Percentiles rank a stretch among this genome's conserved stretches.
Evolutionary conservation across 352 stramenopile genomes (phyloP).

Genomic region (Phytophthora constricta): DNA sequence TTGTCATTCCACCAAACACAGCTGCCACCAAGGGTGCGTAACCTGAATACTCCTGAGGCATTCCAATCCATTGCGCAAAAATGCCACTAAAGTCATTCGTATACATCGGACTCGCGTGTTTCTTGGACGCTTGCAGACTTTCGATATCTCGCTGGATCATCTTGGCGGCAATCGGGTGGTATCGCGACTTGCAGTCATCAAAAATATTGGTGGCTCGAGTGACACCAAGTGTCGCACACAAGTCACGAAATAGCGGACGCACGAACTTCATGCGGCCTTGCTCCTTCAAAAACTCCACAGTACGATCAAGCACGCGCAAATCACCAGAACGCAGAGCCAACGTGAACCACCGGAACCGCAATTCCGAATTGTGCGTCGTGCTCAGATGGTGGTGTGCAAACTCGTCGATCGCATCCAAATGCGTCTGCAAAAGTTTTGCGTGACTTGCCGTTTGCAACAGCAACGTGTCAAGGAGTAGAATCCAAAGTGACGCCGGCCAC

Average conservation of each 20-base stretch:
- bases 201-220: conserved; percentile 43
- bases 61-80: conserved; percentile 38
- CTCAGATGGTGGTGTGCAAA: conserved; percentile 55
- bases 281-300: conserved; percentile 60
- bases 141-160: conserved; percentile 69
- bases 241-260: conserved; percentile 67
- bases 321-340: conserved; percentile 60
- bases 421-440: conserved; percentile 36
- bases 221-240: conserved; percentile 48
- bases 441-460: conserved; percentile 34
- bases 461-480: conserved; percentile 67
- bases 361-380: conserved; percentile 67
- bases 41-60: conserved; percentile 38
- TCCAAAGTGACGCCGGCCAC: conserved; percentile 63
- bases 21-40: too few species aligned
- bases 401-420: conserved; percentile 66
- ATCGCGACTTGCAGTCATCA: conserved; percentile 59
- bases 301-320: conserved; percentile 46
- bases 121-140: conserved; percentile 12
- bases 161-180: conserved; percentile 77
- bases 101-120: conserved; percentile 4
- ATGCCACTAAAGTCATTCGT: conserved; percentile 30
- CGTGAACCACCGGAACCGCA: conserved; percentile 78
- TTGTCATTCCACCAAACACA: too few species aligned
- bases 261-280: conserved; percentile 84